Conservation (phyloP, 2,329 filamentous ascomycete genomes). For the Neonectria hederae region DNA sequence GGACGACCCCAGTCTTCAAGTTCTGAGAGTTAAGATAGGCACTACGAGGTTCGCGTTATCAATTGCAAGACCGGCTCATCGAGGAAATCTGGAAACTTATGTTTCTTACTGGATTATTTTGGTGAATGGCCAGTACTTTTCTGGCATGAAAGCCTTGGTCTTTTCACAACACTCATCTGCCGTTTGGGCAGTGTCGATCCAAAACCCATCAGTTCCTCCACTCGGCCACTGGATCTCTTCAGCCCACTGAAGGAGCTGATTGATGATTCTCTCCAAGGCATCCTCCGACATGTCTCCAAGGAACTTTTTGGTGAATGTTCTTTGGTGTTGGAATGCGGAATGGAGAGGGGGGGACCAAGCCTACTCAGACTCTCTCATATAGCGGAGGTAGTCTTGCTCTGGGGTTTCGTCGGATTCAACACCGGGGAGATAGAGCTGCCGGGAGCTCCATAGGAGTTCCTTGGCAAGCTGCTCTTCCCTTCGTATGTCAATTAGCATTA, state of each 20-base stretch:
- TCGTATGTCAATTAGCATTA: neutral
- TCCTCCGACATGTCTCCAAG: slow-evolving; percentile 42
- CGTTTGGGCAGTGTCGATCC: slow-evolving; percentile 43
- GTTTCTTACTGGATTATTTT: slow-evolving; percentile 46
- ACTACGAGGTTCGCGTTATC: slow-evolving; percentile 21
- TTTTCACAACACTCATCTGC: slow-evolving; percentile 44
- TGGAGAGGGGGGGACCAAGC: slow-evolving; percentile 52
- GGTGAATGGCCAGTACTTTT: slow-evolving; percentile 49
- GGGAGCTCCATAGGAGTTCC: slow-evolving; percentile 48
- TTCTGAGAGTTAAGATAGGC: slow-evolving; percentile 45
- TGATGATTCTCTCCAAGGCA: slow-evolving; percentile 35
- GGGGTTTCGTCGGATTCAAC: slow-evolving; percentile 33
- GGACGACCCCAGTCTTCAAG: slow-evolving; percentile 46
- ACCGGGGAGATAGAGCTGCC: slow-evolving; percentile 41
- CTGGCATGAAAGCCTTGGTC: slow-evolving; percentile 46
- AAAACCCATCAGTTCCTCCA: slow-evolving; percentile 36
- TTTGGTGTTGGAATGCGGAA: slow-evolving; percentile 46
- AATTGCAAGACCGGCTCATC: neutral
- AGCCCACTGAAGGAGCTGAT: slow-evolving; percentile 43
- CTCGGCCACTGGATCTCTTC: slow-evolving; percentile 45
- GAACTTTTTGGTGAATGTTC: slow-evolving; percentile 35
- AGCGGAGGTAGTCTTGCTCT: slow-evolving; percentile 39
- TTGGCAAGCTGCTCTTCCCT: slow-evolving; percentile 47
- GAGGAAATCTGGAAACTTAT: neutral
- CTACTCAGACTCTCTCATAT: slow-evolving; percentile 48